Evolutionary conservation across 306 rosid genomes (phyloP).

Genomic region (Trifolium fragiferum): DNA sequence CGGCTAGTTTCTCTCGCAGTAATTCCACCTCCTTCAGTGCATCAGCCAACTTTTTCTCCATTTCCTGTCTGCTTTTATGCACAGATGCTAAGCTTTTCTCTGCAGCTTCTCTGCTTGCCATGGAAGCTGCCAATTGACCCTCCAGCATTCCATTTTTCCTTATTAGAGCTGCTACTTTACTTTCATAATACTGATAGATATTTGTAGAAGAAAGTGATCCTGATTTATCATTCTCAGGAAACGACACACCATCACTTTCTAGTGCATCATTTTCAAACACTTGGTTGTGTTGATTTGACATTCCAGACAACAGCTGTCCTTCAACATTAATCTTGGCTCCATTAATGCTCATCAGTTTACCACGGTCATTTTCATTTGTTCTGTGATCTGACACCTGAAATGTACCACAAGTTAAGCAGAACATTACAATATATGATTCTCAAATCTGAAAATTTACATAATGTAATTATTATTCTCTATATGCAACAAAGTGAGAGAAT

Average conservation of each 20-base stretch:
- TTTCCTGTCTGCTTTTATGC: slow-evolving; percentile 77
- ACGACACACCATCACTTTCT: slow-evolving; percentile 51
- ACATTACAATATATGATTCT: background rate
- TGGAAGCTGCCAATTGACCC: slow-evolving; percentile 80
- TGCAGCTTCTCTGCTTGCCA: slow-evolving; percentile 73
- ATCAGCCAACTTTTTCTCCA: slow-evolving; percentile 74
- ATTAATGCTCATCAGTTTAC: slow-evolving; percentile 44
- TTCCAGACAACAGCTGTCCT: slow-evolving; percentile 49
- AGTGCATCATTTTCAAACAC: slow-evolving; percentile 55
- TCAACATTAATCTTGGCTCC: slow-evolving; percentile 57
- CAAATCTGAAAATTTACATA: background rate
- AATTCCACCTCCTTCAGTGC: slow-evolving; percentile 68
- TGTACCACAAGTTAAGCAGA: slow-evolving; percentile 7
- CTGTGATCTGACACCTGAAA: slow-evolving; percentile 68
- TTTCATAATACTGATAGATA: slow-evolving; percentile 75
- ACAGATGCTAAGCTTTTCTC: slow-evolving; percentile 75
- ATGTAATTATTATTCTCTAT: background rate
- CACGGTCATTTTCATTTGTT: slow-evolving; percentile 49
- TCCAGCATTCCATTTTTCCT: slow-evolving; percentile 83
- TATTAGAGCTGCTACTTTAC: slow-evolving; percentile 69
- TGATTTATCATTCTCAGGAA: slow-evolving; percentile 63
- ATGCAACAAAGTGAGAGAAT: slow-evolving; percentile 5
- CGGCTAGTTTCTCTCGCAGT: slow-evolving; percentile 74
- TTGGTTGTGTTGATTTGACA: slow-evolving; percentile 59
- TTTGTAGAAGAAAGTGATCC: slow-evolving; percentile 63